A percentile compares a stretch with the other conserved stretches of the same genome.
These are phyloP conservation scores for Backusella luteola DNA, from an alignment of 192 early-diverging fungal genomes.

Conservation along the genomic window DNA sequence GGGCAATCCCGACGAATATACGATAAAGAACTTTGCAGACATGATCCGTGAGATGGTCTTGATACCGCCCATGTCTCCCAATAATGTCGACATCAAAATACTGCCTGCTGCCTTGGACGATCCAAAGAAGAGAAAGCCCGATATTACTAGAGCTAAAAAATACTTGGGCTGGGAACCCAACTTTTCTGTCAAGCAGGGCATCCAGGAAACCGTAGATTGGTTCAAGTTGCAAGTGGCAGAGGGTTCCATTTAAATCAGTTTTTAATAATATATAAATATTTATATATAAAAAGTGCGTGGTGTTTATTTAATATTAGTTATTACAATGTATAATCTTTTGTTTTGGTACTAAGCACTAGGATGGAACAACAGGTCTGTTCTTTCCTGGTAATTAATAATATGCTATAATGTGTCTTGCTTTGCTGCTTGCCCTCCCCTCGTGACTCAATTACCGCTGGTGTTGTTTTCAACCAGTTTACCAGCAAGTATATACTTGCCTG, in stretches of 20 bases:
- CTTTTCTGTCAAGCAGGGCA: slow-evolving; percentile 74
- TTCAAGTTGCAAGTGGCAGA: slow-evolving; percentile 48
- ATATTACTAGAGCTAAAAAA: slow-evolving; percentile 65
- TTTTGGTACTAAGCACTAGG: too few species aligned
- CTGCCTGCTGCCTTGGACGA: slow-evolving; percentile 71
- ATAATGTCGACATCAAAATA: slow-evolving; percentile 48
- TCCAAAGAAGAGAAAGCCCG: slow-evolving; percentile 73
- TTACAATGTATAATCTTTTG: too few species aligned
- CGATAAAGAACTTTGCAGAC: slow-evolving; percentile 76
- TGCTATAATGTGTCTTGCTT: too few species aligned
- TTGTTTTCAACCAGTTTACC: slow-evolving; percentile 59
- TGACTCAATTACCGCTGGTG: background rate
- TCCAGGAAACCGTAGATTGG: slow-evolving; percentile 79
- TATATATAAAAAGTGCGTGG: background rate
- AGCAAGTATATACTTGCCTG: slow-evolving; percentile 71
- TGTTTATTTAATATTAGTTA: background rate
- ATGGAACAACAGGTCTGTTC: too few species aligned
- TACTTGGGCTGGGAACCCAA: slow-evolving; percentile 71
- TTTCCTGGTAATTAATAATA: too few species aligned
- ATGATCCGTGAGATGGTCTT: slow-evolving; percentile 64
- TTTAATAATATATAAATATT: background rate
- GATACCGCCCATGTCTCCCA: slow-evolving; percentile 22
- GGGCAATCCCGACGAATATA: slow-evolving; percentile 84
- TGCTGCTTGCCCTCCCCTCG: too few species aligned
- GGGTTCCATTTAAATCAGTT: slow-evolving; percentile 13